Percentiles rank a stretch among this genome's conserved stretches.
Conservation (phyloP, 2,329 filamentous ascomycete genomes). For the Leptographium procerum region DNA sequence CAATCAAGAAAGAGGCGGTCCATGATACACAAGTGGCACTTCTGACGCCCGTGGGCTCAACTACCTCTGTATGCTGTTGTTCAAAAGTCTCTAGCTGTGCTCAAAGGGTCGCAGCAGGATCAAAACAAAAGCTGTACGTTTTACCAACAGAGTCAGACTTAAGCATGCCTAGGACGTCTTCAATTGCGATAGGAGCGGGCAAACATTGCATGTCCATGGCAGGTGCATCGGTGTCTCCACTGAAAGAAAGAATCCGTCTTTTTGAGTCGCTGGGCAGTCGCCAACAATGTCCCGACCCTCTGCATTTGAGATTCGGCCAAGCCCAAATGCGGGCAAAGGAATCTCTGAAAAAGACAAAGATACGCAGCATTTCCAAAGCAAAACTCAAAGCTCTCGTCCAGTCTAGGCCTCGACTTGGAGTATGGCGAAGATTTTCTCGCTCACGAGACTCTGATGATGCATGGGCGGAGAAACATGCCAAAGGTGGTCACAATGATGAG, state of each 20-base stretch:
- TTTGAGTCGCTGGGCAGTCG: slow-evolving; percentile 15
- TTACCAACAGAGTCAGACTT: background rate
- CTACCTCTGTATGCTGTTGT: background rate
- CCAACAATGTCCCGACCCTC: background rate
- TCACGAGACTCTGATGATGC: background rate
- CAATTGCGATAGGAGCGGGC: background rate
- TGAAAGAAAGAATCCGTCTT: slow-evolving; percentile 16
- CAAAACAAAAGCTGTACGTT: background rate
- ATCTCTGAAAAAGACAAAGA: background rate
- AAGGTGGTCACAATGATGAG: no score
- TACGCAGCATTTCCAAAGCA: background rate
- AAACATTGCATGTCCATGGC: background rate
- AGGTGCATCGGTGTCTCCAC: slow-evolving; percentile 9
- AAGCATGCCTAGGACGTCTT: background rate
- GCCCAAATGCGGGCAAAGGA: background rate
- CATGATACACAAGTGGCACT: background rate
- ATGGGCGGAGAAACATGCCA: no score
- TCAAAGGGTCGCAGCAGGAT: background rate
- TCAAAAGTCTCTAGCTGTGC: background rate
- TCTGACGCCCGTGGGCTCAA: background rate
- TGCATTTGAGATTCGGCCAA: no score
- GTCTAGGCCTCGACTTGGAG: background rate
- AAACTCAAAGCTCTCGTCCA: background rate
- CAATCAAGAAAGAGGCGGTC: slow-evolving; percentile 7
- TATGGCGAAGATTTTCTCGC: slow-evolving; percentile 2